Evolutionary conservation across 768 basidiomycete genomes (phyloP), one percentile per base, ranked within the genome.

Genomic region (Mycena sanguinolenta): DNA sequence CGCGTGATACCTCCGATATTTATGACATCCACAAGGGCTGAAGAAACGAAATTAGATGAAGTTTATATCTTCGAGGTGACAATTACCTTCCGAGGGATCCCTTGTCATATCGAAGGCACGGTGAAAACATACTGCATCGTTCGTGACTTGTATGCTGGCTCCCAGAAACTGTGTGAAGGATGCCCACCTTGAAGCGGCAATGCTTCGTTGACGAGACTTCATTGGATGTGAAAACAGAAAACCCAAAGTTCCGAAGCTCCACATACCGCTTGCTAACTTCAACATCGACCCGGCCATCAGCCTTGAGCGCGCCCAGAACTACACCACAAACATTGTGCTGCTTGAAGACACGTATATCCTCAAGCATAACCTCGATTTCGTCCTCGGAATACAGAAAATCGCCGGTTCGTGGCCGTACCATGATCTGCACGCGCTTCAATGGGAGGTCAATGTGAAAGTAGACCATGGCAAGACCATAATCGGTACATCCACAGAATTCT

Each of bases 351-450:
- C 78, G 82, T 55, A 94, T 90, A 75, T 96, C 95, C 75, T 91
- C 89, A 36, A 89, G 74, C 91, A 96, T 96, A 59, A 93, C 89
- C 14, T 85, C 82, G 6, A 94, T 65, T 77, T 96, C 95, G 10
- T 80, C 79, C 12, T 86, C 78, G 3, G 90, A 86, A 77, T 95
- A 96, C 5, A 90, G 76, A 77, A 96, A 96, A 77, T 95, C 93
- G 0, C 95, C 95, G 4, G 85, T 82, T 32, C 95, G 87, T 13
- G 95, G 94, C 39, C 95, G 88, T 65, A 96, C 84, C 93, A 96
- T 95, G 27, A 84, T 87, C 95, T 95, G 73, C 13, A 55, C 57
- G 67, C 32, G 67, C 57, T 49, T 30, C 28, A 71, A 32, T 53
- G 30, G 50, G 67, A 21, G 32, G 49, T 36, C 61, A 21, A 46